Conservation (phyloP, 1,284 basidiomycete species). For the Mycosarcoma mackinlayi region DNA sequence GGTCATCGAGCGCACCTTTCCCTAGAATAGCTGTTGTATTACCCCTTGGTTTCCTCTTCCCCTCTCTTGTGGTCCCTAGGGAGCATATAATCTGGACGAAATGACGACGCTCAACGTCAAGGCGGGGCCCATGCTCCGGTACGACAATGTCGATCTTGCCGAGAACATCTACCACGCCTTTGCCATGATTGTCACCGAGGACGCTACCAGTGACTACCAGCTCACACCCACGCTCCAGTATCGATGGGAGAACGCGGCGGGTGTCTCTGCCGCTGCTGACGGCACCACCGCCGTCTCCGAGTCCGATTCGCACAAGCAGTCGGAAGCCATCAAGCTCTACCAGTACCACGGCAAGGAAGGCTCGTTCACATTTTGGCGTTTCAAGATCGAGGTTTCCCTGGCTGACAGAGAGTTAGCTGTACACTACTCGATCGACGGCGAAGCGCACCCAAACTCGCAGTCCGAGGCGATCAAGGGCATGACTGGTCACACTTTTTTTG, state of each 20-base stretch:
- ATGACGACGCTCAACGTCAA: constrained; percentile 62
- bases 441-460: constrained; percentile 49
- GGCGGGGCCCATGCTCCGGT: constrained; percentile 83
- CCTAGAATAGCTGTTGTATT: no score
- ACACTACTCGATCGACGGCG: constrained; percentile 73
- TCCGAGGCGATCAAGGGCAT: constrained; percentile 49
- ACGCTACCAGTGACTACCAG: constrained; percentile 75
- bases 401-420: constrained; percentile 80
- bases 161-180: constrained; percentile 78
- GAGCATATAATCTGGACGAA: background rate
- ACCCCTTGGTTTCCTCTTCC: background rate
- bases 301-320: constrained; percentile 30
- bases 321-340: constrained; percentile 80
- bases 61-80: background rate
- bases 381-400: constrained; percentile 85
- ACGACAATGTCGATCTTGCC: constrained; percentile 84
- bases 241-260: constrained; percentile 72
- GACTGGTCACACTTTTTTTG: constrained; percentile 81
- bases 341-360: constrained; percentile 78
- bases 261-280: constrained; percentile 30
- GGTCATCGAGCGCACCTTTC: no score
- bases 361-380: constrained; percentile 92
- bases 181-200: constrained; percentile 71
- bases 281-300: constrained; percentile 35
- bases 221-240: constrained; percentile 74